A percentile compares a stretch with the other conserved stretches of the same genome.
Conservation (phyloP, 192 early-diverging fungal species). For the Rhizoclosmatium globosum region DNA sequence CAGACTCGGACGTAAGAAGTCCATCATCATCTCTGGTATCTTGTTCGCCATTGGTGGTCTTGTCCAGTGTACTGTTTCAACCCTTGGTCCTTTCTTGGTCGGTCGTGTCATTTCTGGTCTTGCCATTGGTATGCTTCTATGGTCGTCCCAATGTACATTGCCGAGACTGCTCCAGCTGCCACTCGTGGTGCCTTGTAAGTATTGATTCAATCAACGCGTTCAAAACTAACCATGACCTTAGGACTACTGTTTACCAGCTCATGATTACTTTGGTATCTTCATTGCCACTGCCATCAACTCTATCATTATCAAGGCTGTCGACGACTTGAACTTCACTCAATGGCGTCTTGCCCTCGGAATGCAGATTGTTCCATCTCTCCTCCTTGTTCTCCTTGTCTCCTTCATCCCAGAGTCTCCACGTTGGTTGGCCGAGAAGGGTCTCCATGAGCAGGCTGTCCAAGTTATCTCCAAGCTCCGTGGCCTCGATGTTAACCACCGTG, state of each 20-base stretch:
- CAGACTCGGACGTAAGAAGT: no score
- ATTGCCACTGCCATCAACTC: slow-evolving; percentile 54
- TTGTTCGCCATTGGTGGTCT: slow-evolving; percentile 79
- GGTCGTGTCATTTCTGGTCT: slow-evolving; percentile 85
- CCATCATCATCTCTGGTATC: no score
- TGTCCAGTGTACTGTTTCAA: slow-evolving; percentile 66
- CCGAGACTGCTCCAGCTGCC: no score
- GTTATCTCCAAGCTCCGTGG: slow-evolving; percentile 58
- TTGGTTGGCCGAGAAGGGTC: no score
- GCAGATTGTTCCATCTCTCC: slow-evolving; percentile 79
- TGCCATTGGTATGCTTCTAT: slow-evolving; percentile 72
- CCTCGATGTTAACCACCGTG: no score
- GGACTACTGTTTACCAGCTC: slow-evolving; percentile 80
- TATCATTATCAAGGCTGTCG: slow-evolving; percentile 50
- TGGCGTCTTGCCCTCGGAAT: slow-evolving; percentile 88
- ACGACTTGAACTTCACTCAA: slow-evolving; percentile 32
- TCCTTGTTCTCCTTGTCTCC: slow-evolving; percentile 71
- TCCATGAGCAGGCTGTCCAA: slow-evolving; percentile 51
- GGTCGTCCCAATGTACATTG: no score
- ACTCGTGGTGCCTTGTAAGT: no score
- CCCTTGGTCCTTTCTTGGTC: slow-evolving; percentile 71
- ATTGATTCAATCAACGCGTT: slow-evolving; percentile 82
- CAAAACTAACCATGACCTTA: slow-evolving; percentile 75
- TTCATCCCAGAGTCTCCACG: no score
- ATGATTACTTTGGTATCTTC: slow-evolving; percentile 87